Base-by-base conservation (phyloP, 1,139 yeast genomes). In the Saccharomyces pastorianus region DNA sequence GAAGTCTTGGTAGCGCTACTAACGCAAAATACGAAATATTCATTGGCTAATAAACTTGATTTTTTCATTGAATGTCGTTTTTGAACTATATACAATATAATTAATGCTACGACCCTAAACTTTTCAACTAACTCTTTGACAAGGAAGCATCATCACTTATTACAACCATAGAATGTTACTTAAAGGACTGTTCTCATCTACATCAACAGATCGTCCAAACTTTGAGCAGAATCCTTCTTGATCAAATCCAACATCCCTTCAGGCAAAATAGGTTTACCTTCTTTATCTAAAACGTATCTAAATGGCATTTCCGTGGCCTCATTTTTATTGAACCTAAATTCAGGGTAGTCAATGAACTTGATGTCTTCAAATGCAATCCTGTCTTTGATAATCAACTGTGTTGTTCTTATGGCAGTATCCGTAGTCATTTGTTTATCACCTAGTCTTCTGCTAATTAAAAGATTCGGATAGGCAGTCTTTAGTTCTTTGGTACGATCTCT, bases 251-350 rank as follows among this genome's bases (percentile, higher is more conserved):
- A 75, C 98, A 93, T 91, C 0, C 98, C 98, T 58, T 80, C 79
- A 1, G 99, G 99, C 66, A 93, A 76, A 23, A 93, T 86, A 1
- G 98, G 98, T 58, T 78, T 77, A 3, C 82, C 82, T 1, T 78
- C 64, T 20, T 56, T 49, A 3, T 72, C 75, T 55, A 84, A 73
- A 31, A 93, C 85, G 65, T 93, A 93, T 67, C 98, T 78, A 74
- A 93, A 93, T 2, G 99, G 99, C 99, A 93, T 93, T 68, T 93
- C 97, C 0, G 96, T 90, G 6, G 96, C 87, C 71, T 93, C 98
- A 66, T 87, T 82, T 69, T 85, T 85, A 72, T 77, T 85, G 74
- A 88, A 91, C 67, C 89, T 81, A 61, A 93, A 85, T 71, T 91
- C 98, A 2, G 99, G 99, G 67, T 88, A 90, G 69, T 93, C 98